Conservation (phyloP, 2,329 filamentous ascomycete species). For the Colletotrichum spinosum region DNA sequence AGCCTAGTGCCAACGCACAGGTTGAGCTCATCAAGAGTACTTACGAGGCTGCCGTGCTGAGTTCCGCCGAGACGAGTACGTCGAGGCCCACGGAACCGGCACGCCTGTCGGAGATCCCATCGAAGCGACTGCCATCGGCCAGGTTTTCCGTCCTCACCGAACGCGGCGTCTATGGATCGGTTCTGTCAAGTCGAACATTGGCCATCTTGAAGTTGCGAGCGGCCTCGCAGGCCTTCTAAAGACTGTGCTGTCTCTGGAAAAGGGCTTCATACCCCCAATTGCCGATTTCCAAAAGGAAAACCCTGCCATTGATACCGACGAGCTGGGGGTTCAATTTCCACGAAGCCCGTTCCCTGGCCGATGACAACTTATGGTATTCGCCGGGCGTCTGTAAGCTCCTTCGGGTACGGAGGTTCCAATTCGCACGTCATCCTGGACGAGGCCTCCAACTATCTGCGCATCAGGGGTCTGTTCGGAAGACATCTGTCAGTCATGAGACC, state of each 20-base stretch:
- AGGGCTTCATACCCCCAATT: conserved; percentile 62
- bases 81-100: conserved; percentile 70
- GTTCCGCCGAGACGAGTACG: conserved; percentile 60
- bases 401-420: conserved; percentile 69
- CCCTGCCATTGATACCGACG: conserved; percentile 58
- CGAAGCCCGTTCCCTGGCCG: conserved; percentile 56
- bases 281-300: conserved; percentile 61
- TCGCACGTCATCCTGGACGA: conserved; percentile 60
- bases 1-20: conserved; percentile 65
- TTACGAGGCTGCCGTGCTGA: conserved; percentile 58
- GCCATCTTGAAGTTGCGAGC: conserved; percentile 63
- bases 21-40: conserved; percentile 59
- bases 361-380: conserved; percentile 49
- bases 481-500: conserved; percentile 50
- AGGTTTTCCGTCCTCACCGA: conserved; percentile 51
- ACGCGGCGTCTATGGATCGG: conserved; percentile 59
- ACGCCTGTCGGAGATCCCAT: conserved; percentile 60
- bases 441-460: conserved; percentile 19
- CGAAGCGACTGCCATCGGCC: conserved; percentile 59
- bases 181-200: conserved; percentile 66
- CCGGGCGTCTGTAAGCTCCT: conserved; percentile 66
- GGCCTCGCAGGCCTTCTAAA: conserved; percentile 66
- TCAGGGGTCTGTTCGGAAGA: too few species aligned
- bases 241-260: conserved; percentile 59
- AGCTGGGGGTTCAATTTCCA: conserved; percentile 56